Base-by-base conservation (phyloP, 768 basidiomycete genomes). In the Trichaptum fuscoviolaceum region DNA sequence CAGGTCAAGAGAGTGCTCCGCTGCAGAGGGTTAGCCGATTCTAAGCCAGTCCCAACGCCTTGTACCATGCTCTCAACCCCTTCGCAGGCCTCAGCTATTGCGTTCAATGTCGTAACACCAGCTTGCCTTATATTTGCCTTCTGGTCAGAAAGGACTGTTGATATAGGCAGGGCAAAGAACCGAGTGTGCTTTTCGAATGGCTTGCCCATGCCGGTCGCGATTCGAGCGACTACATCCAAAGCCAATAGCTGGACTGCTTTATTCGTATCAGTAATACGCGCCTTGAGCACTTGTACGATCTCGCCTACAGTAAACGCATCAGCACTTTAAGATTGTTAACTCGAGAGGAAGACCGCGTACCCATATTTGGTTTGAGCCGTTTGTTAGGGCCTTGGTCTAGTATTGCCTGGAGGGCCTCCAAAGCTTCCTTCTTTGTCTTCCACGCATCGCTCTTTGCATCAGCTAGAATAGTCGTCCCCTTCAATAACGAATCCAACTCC, bases 371-470 rank as follows among this genome's bases (percentile, higher is more conserved):
- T 76, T 98, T 98, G 66, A 99, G 75, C 18, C 97, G 88, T 72
- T 96, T 96, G 75, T 99, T 99, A 58, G 86, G 83, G 63, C 93
- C 92, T 77, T 95, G 91, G 72, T 99, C 96, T 35, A 99, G 78
- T 66, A 94, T 84, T 0, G 85, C 87, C 72, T 93, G 90, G 20
- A 99, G 76, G 0, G 82, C 80, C 75, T 99, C 97, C 66, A 99
- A 81, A 2, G 93, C 95, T 72, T 98, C 96, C 75, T 99, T 99
- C 78, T 96, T 90, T 0, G 86, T 87, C 79, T 99, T 99, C 96
- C 96, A 99, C 0, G 94, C 89, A 69, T 96, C 96, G 70, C 89
- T 96, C 79, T 93, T 95, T 10, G 89, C 83, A 71, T 95, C 93
- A 1, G 87, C 82, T 18, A 97, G 77, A 61, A 96, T 90, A 5